Base-by-base conservation (phyloP, 1,139 yeast species). In the Hemisphaericaspora xylofermentans region DNA sequence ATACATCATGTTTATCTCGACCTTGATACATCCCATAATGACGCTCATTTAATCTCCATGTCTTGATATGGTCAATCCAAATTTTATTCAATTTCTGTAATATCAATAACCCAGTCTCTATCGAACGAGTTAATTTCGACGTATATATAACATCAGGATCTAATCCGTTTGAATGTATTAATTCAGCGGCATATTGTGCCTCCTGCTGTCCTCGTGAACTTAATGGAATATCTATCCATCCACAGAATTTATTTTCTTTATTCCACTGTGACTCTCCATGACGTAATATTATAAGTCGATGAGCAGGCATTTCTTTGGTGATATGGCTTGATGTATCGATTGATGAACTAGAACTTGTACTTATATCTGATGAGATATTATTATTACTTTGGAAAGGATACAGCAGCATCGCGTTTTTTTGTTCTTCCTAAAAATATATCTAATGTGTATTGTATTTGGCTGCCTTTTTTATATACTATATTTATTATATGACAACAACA, bases 1-100 rank as follows among this genome's bases (percentile, higher is more conserved):
- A 62, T 3, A 82, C 76, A 19, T 75, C 74, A 38, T 72, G 74
- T 56, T 82, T 83, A 41, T 49, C 50, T 35, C 73, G 66, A n/a
- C 93, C 93, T 61, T 85, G 94, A 57, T 84, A 75, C 25, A 75
- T 68, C 1, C 95, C 95, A 58, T 86, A 85, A 60, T 85, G 94
- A 45, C 94, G 73, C 57, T 85, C 93, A 57, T 85, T 85, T 47
- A 85, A 61, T 52, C 88, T 72, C 93, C 94, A 86, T 5, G 78
- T 68, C 57, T 78, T 76, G 40, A 60, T 47, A 34, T 72, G 69
- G 50, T 78, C 82, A 35, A 78, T 53, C 69, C 78, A 79, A 26
- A 64, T 53, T 40, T 68, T 55, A 38, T 69, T 58, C 48, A 78
- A 50, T 34, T 69, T 68, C 22, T 76, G 72, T 18, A 81, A 58